Conservation (phyloP, 23 red algal genomes). For the Chondrus crispus region DNA sequence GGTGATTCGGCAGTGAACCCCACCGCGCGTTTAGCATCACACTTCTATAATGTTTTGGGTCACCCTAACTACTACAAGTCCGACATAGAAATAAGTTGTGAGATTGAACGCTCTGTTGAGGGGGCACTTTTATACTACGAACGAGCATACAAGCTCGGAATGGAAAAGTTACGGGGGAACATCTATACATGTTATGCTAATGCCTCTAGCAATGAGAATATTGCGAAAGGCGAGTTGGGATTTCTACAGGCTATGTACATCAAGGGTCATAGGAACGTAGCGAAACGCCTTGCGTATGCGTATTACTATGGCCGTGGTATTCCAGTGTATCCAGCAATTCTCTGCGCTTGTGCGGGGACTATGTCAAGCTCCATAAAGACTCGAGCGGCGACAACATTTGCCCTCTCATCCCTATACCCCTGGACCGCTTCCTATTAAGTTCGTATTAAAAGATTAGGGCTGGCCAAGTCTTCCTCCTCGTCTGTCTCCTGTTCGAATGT, state of each 20-base stretch:
- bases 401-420: neutral
- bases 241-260: neutral
- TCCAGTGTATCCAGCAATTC: too few species aligned
- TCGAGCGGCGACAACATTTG: conserved; percentile 40
- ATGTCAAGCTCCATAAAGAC: conserved; percentile 70
- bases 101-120: neutral
- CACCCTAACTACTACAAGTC: too few species aligned
- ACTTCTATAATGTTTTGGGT: too few species aligned
- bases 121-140: conserved; percentile 1
- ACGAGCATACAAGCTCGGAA: neutral
- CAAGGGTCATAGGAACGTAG: neutral
- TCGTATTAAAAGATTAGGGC: neutral
- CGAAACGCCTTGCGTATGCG: neutral
- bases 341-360: too few species aligned
- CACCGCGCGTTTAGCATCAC: too few species aligned
- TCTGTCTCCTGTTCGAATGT: neutral
- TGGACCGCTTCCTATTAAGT: conserved; percentile 30
- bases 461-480: conserved; percentile 46
- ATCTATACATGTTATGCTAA: neutral
- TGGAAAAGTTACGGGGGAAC: neutral
- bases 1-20: too few species aligned
- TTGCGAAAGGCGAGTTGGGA: neutral
- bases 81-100: too few species aligned
- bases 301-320: too few species aligned
- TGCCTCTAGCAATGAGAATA: neutral